These are phyloP conservation scores for Camillea tinctor DNA, from an alignment of 2,329 filamentous ascomycete species.

Conservation along the genomic window DNA sequence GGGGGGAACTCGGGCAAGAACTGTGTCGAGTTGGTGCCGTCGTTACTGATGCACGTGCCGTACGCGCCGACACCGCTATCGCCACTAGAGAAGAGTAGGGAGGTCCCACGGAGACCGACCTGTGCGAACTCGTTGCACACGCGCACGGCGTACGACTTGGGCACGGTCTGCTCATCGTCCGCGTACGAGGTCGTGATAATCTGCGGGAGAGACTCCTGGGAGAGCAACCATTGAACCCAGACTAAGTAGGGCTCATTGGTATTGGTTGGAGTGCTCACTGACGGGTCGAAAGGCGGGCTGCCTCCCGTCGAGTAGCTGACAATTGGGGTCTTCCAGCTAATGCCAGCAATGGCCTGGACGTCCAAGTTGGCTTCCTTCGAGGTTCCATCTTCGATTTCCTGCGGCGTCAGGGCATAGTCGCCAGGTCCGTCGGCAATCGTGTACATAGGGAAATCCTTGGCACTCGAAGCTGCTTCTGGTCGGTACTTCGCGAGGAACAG, in stretches of 20 bases:
- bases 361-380: conserved; percentile 33
- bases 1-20: conserved; percentile 58
- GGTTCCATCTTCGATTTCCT: conserved; percentile 19
- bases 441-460: conserved; percentile 33
- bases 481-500: conserved; percentile 37
- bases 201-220: conserved; percentile 47
- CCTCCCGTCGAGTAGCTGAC: conserved; percentile 34
- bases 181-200: conserved; percentile 59
- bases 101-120: conserved; percentile 51
- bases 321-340: conserved; percentile 30
- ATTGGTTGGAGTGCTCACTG: conserved; percentile 22
- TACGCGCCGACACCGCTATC: conserved; percentile 42
- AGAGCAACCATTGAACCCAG: conserved; percentile 51
- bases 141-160: conserved; percentile 47
- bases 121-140: conserved; percentile 55
- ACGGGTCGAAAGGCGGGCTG: conserved; percentile 32
- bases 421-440: conserved; percentile 34
- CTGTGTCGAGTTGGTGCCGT: conserved; percentile 51
- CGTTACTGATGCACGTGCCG: conserved; percentile 48
- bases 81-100: conserved; percentile 50
- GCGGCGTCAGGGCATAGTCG: conserved; percentile 26
- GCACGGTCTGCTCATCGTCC: conserved; percentile 57
- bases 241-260: conserved; percentile 58
- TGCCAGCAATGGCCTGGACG: conserved; percentile 32
- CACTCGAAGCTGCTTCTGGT: conserved; percentile 34